phyloP scores from a whole-genome alignment of 2,329 filamentous ascomycete species.

The Penicillium sp. region DNA sequence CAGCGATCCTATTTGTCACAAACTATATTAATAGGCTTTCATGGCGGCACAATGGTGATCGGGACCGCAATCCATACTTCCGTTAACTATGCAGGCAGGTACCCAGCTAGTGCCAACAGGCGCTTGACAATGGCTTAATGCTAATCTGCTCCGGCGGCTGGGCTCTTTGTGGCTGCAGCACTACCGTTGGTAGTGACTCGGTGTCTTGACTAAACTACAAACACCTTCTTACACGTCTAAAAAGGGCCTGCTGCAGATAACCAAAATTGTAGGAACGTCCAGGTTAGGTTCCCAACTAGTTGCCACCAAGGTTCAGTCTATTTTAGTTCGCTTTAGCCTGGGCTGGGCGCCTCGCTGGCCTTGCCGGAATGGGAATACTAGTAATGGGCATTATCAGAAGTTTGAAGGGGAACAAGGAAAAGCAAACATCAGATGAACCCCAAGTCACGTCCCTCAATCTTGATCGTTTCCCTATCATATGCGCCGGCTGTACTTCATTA shows the following conservation, averaged over 20 bases:
- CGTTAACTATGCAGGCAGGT: slow-evolving; percentile 4
- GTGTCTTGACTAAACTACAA: not conserved
- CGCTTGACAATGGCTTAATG: not conserved
- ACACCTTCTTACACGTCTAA: not conserved
- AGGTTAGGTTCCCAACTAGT: not conserved
- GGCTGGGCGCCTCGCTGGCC: not conserved
- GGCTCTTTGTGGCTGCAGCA: not conserved
- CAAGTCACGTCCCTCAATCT: not conserved
- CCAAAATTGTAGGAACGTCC: not conserved
- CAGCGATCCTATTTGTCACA: not conserved
- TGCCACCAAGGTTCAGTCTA: not conserved
- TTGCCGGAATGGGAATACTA: not conserved
- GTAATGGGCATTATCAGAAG: not conserved
- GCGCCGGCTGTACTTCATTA: not conserved
- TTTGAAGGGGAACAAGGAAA: not conserved
- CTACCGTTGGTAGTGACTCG: not conserved
- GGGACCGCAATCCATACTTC: not conserved
- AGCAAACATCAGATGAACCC: not conserved
- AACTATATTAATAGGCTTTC: not conserved
- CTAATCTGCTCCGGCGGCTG: not conserved
- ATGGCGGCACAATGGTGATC: not conserved
- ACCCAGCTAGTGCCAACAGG: not conserved
- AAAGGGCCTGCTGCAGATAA: not conserved
- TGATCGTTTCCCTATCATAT: not conserved
- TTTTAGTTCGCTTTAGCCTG: not conserved